Conservation (phyloP, 768 basidiomycete species). For the Tricholoma matsutake region DNA sequence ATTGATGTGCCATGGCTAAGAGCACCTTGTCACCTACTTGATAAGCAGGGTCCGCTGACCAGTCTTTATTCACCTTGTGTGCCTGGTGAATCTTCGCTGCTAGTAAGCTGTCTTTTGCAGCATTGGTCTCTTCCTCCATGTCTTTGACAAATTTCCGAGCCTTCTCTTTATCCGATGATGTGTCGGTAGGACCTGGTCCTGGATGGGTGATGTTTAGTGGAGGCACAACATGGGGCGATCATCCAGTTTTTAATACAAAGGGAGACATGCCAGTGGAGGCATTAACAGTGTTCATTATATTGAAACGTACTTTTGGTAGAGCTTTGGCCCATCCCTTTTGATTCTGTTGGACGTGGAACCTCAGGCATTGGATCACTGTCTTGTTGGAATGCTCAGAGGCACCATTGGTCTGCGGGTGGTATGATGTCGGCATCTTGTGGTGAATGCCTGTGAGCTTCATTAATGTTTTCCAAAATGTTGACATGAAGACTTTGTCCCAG, state of each 20-base stretch:
- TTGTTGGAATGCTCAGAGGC: background rate
- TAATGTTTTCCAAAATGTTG: too few species aligned
- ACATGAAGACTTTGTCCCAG: too few species aligned
- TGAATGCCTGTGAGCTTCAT: too few species aligned
- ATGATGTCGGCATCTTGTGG: slow-evolving; percentile 18
- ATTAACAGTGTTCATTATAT: slow-evolving; percentile 10
- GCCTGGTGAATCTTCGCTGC: background rate
- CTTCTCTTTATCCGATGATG: background rate
- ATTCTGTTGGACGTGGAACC: background rate
- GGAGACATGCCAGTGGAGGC: slow-evolving; percentile 22
- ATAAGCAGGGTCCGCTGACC: background rate
- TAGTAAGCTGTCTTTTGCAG: too few species aligned
- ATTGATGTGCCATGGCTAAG: background rate
- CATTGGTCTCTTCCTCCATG: background rate
- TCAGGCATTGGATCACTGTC: background rate
- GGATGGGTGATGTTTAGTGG: slow-evolving; percentile 18
- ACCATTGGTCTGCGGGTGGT: background rate
- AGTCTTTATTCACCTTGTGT: background rate
- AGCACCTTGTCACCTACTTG: background rate
- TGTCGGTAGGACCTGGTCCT: background rate
- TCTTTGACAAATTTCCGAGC: background rate
- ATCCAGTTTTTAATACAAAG: slow-evolving; percentile 23
- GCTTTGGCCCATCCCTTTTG: slow-evolving; percentile 25
- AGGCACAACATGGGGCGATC: too few species aligned
- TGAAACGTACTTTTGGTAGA: slow-evolving; percentile 22